phyloP scores from a whole-genome alignment of 2,329 filamentous ascomycete genomes.

The Incumbomyces delicatus region DNA sequence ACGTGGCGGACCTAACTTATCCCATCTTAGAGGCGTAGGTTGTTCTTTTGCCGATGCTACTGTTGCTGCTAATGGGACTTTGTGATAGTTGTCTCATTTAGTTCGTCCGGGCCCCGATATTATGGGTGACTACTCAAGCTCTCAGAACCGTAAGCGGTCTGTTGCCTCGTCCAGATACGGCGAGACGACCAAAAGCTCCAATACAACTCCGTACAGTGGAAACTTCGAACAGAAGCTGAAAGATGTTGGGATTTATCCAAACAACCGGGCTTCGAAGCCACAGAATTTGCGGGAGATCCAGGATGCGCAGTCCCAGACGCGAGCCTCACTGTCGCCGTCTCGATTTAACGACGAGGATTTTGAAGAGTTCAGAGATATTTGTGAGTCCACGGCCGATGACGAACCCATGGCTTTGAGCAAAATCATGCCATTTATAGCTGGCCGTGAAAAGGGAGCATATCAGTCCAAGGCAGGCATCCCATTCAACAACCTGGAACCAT shows the following conservation, averaged over 20 bases:
- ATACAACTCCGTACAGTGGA: slow-evolving; percentile 7
- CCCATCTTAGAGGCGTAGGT: slow-evolving; percentile 14
- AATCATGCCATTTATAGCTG: slow-evolving; percentile 24
- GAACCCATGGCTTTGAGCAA: slow-evolving; percentile 27
- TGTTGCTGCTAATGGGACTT: background rate
- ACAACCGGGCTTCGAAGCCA: slow-evolving; percentile 21
- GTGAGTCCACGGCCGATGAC: slow-evolving; percentile 16
- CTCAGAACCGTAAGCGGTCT: slow-evolving; percentile 11
- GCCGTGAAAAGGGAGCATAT: slow-evolving; percentile 11
- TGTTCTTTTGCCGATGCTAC: background rate
- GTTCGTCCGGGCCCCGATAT: slow-evolving; percentile 7
- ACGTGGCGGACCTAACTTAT: slow-evolving; percentile 11
- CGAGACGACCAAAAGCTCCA: slow-evolving; percentile 2
- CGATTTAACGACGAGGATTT: slow-evolving; percentile 16
- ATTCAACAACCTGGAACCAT: slow-evolving; percentile 9
- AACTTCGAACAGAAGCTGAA: slow-evolving; percentile 31
- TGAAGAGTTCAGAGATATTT: slow-evolving; percentile 11
- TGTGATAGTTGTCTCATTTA: slow-evolving; percentile 10
- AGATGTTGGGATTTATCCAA: slow-evolving; percentile 27
- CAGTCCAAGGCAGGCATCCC: slow-evolving; percentile 11
- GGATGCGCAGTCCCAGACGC: background rate
- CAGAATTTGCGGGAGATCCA: slow-evolving; percentile 24
- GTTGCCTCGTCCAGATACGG: slow-evolving; percentile 7
- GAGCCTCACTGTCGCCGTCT: slow-evolving; percentile 15
- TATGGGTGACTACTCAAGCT: slow-evolving; percentile 7